These are phyloP conservation scores for Phaeodactylum tricornutum DNA, from an alignment of 108 stramenopile genomes.

Conservation along the genomic window DNA sequence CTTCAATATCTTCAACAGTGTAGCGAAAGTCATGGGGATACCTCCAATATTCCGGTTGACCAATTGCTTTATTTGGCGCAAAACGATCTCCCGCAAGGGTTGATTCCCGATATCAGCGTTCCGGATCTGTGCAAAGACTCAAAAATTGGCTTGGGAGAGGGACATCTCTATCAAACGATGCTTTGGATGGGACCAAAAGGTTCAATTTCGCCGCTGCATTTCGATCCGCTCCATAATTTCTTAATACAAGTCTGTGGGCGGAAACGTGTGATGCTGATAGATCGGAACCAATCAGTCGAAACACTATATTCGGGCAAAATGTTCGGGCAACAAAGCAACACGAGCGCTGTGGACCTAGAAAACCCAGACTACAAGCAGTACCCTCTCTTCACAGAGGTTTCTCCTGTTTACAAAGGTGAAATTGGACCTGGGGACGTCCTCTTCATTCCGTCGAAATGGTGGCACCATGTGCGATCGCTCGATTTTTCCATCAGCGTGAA, in stretches of 20 bases:
- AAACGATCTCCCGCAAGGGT: constrained; percentile 41
- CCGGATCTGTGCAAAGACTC: constrained; percentile 41
- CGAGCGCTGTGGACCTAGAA: constrained; percentile 35
- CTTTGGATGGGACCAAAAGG: constrained; percentile 67
- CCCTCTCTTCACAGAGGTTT: constrained; percentile 32
- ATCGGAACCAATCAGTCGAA: constrained; percentile 19
- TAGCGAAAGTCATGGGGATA: constrained; percentile 27
- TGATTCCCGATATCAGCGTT: constrained; percentile 40
- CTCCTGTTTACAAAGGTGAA: constrained; percentile 28
- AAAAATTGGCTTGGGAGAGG: constrained; percentile 34
- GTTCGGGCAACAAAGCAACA: constrained; percentile 66
- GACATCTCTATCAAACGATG: constrained; percentile 56
- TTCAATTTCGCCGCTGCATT: constrained; percentile 64
- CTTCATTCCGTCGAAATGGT: constrained; percentile 70
- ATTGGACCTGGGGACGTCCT: constrained; percentile 54
- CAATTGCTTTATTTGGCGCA: constrained; percentile 74
- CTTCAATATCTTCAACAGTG: constrained; percentile 48
- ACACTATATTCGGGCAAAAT: constrained; percentile 36
- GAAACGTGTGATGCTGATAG: constrained; percentile 47
- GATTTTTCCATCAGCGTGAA: constrained; percentile 57
- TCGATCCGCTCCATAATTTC: constrained; percentile 74
- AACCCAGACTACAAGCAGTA: constrained; percentile 17
- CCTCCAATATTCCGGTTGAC: not conserved
- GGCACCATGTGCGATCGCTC: constrained; percentile 62
- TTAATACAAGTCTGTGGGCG: constrained; percentile 62